Conservation (phyloP, 768 basidiomycete species). For the Mycena galericulata region DNA sequence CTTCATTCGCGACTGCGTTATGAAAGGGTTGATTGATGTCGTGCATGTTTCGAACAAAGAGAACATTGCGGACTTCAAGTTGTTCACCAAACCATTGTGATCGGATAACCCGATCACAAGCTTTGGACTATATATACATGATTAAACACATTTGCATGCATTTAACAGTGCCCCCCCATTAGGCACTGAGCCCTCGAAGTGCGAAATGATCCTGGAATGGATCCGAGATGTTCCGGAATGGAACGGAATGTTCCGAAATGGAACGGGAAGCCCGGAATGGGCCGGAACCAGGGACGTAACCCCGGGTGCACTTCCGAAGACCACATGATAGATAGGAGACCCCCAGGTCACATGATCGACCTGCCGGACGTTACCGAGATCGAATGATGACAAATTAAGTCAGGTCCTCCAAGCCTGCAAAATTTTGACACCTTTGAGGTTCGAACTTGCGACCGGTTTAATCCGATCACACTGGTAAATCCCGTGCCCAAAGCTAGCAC, state of each 20-base stretch:
- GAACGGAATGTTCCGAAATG: background rate
- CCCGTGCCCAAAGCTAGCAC: background rate
- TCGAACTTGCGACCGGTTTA: background rate
- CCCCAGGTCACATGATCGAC: conserved; percentile 8
- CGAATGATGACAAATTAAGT: conserved; percentile 7
- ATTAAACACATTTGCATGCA: conserved; percentile 1
- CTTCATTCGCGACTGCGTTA: too few relatives aligned
- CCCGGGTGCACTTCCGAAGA: conserved; percentile 4
- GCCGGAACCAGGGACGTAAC: background rate
- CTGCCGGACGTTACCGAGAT: conserved; percentile 3
- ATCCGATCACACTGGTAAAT: background rate
- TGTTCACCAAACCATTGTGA: too few relatives aligned
- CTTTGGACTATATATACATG: too few relatives aligned
- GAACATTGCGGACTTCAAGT: too few relatives aligned
- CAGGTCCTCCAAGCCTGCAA: conserved; percentile 3
- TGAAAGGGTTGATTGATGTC: too few relatives aligned
- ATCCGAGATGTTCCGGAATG: conserved; percentile 1
- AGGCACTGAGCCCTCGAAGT: conserved; percentile 17
- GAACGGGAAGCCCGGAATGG: background rate
- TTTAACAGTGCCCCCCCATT: conserved; percentile 16
- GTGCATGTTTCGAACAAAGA: too few relatives aligned
- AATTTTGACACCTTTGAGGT: background rate
- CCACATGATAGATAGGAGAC: conserved; percentile 1
- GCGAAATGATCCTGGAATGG: conserved; percentile 8
- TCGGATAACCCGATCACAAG: too few relatives aligned